Percentiles rank a stretch among this genome's conserved stretches.
Evolutionary conservation across 768 basidiomycete genomes (phyloP).

Genomic region (Agrocybe praecox): DNA sequence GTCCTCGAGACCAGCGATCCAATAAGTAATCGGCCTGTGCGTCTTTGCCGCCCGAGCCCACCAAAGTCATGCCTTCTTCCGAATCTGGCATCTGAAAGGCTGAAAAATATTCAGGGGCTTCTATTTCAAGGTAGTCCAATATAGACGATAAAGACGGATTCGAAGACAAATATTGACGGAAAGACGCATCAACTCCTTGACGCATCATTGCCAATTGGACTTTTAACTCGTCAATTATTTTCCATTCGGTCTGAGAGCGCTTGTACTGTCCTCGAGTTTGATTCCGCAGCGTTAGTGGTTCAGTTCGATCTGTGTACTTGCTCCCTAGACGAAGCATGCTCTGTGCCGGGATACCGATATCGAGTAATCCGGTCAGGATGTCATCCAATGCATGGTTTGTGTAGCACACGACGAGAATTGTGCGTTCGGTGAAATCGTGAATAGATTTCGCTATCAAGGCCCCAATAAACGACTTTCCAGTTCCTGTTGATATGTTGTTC

Average conservation of each 20-base stretch:
- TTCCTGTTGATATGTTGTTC: constrained; percentile 42
- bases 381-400: constrained; percentile 79
- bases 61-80: constrained; percentile 45
- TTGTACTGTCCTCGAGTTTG: constrained; percentile 27
- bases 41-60: constrained; percentile 40
- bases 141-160: neutral
- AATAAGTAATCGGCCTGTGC: constrained; percentile 45
- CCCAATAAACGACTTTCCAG: constrained; percentile 76
- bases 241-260: constrained; percentile 31
- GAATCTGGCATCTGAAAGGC: constrained; percentile 42
- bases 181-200: neutral
- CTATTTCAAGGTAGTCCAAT: constrained; percentile 53
- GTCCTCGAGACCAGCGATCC: constrained; percentile 46
- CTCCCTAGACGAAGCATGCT: constrained; percentile 62
- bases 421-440: constrained; percentile 46
- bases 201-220: constrained; percentile 9
- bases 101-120: constrained; percentile 42
- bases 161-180: constrained; percentile 26
- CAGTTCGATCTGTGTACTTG: constrained; percentile 52
- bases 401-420: constrained; percentile 70
- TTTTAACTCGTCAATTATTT: constrained; percentile 42
- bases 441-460: constrained; percentile 64
- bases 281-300: constrained; percentile 43
- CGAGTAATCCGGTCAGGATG: constrained; percentile 63
- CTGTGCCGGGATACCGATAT: constrained; percentile 52